Base-by-base conservation (phyloP, 306 rosid species). In the Castanospermum australe region DNA sequence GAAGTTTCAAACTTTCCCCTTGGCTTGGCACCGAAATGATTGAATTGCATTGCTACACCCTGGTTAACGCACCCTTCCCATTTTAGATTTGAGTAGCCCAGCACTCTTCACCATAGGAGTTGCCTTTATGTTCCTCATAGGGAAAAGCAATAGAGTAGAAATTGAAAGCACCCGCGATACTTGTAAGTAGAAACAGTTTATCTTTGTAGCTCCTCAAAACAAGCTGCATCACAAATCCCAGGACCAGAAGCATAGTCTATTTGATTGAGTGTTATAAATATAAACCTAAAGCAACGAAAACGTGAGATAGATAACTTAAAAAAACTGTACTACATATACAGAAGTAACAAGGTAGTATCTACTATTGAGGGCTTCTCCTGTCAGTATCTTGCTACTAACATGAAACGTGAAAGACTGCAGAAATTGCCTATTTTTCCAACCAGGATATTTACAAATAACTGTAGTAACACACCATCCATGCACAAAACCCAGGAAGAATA, bases 401-500 rank as follows among this genome's bases (percentile, higher is more conserved):
- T 62, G 83, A 69, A 71, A 86, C 44, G 5, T 51, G 72, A 79
- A n/a, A 30, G 60, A 60, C 38, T 75, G 66, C 39, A 28, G 78
- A 71, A 57, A 57, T 77, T 81, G 42, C 42, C 67, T 64, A n/a
- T n/a, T 44, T 61, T 59, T 70, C 61, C 75, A 20, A 45, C 69
- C 56, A 51, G 63, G 52, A 52, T 79, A 55, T 85, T 52, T 85
- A 85, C 84, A 85, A 57, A 83, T 38, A 81, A 78, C 60, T 30
- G 15, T 65, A 71, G 78, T 62, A 79, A 67, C 70, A 79, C 41
- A 81, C 81, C 82, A 78, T 78, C 81, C 82, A 32, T 78, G 69
- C 86, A 82, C 82, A 77, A 68, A 68, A 71, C 72, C 74, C 80
- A 84, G 67, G 82, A 81, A 76, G 74, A 59, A 45, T 21, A 67